Percentiles rank a stretch among this genome's conserved stretches.
Conservation (phyloP, 2,329 filamentous ascomycete genomes). For the Ceratocystis lukuohia region DNA sequence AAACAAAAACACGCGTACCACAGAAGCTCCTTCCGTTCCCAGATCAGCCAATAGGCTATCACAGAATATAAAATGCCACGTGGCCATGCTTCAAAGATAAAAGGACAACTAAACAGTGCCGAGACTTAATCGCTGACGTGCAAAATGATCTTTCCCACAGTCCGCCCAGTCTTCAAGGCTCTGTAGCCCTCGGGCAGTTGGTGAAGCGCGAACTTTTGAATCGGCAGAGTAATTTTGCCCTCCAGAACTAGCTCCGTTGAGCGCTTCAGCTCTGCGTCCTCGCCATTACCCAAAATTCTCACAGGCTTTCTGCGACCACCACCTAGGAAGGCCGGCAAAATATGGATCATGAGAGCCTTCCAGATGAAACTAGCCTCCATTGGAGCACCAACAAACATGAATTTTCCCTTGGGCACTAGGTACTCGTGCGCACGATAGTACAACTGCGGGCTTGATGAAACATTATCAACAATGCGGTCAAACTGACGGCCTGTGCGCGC, state of each 20-base stretch:
- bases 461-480: slow-evolving; percentile 45
- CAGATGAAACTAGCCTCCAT: slow-evolving; percentile 23
- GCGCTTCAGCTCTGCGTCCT: slow-evolving; percentile 34
- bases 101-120: neutral
- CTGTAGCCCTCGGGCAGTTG: slow-evolving; percentile 44
- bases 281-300: slow-evolving; percentile 30
- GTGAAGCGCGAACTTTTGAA: slow-evolving; percentile 45
- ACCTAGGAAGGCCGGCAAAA: slow-evolving; percentile 28
- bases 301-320: slow-evolving; percentile 33
- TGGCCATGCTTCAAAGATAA: neutral
- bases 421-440: slow-evolving; percentile 41
- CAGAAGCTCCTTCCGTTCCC: neutral
- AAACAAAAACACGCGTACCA: neutral
- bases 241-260: slow-evolving; percentile 43
- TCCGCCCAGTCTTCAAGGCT: slow-evolving; percentile 44
- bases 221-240: slow-evolving; percentile 41
- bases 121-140: slow-evolving; percentile 20
- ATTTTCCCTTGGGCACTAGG: slow-evolving; percentile 35
- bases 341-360: slow-evolving; percentile 23
- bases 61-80: neutral
- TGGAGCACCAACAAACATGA: slow-evolving; percentile 37
- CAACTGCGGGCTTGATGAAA: slow-evolving; percentile 38
- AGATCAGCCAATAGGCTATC: neutral
- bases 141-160: slow-evolving; percentile 47
- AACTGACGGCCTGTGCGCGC: slow-evolving; percentile 28